Evolutionary conservation across 2,329 filamentous ascomycete genomes (phyloP).

Genomic region (Aspergillus caelatus): DNA sequence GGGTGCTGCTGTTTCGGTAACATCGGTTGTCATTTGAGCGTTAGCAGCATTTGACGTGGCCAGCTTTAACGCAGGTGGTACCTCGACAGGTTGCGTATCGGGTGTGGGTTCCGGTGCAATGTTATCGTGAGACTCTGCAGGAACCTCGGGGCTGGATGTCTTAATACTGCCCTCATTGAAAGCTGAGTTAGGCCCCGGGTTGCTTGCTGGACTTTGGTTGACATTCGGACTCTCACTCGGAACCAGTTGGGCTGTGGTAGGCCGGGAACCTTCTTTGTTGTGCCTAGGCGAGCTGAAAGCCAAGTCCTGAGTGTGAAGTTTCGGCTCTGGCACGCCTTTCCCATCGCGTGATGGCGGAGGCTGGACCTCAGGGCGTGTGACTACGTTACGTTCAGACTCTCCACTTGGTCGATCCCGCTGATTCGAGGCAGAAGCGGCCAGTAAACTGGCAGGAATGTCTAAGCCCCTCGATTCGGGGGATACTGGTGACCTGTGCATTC

Average conservation of each 20-base stretch:
- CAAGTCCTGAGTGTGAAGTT: conserved; percentile 22
- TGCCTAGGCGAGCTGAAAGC: conserved; percentile 22
- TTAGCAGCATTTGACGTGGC: conserved; percentile 20
- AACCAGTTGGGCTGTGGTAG: conserved; percentile 33
- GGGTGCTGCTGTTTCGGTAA: conserved; percentile 10
- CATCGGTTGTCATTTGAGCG: conserved; percentile 10
- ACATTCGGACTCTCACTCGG: conserved; percentile 25
- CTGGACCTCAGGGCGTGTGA: conserved; percentile 26
- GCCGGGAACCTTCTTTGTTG: conserved; percentile 32
- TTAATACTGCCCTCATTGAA: conserved; percentile 33
- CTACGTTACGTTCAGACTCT: conserved; percentile 20
- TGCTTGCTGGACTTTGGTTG: conserved; percentile 26
- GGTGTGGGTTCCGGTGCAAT: conserved; percentile 25
- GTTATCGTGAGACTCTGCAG: conserved; percentile 34
- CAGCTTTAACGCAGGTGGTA: conserved; percentile 27
- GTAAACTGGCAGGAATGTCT: conserved; percentile 22
- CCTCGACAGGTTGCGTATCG: conserved; percentile 20
- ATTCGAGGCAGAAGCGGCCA: conserved; percentile 12
- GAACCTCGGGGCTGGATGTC: conserved; percentile 39
- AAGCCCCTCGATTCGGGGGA: conserved; percentile 27
- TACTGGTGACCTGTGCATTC: conserved; percentile 17
- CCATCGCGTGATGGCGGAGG: conserved; percentile 34
- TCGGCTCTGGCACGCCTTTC: conserved; percentile 22
- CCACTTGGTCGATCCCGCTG: conserved; percentile 18
- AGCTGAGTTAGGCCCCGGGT: conserved; percentile 32